Evolutionary conservation across 2,329 filamentous ascomycete genomes (phyloP).

Genomic region (Colletotrichum tofieldiae): DNA sequence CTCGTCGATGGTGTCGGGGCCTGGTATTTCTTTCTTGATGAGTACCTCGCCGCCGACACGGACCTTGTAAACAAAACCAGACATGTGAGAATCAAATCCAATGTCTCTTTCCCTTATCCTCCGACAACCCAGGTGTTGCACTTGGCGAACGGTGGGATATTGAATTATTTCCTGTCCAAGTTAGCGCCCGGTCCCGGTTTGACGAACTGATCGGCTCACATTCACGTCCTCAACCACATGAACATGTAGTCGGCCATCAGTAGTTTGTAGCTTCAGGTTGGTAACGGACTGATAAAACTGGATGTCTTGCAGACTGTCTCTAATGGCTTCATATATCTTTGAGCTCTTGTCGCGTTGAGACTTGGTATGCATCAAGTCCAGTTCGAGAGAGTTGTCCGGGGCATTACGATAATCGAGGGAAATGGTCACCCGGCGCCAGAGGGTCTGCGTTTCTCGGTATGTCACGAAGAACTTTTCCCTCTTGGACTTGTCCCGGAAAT

Average conservation of each 20-base stretch:
- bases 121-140: slow-evolving; percentile 80
- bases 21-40: slow-evolving; percentile 99
- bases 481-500: slow-evolving; percentile 93
- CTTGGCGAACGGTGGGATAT: slow-evolving; percentile 81
- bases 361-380: slow-evolving; percentile 82
- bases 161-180: slow-evolving; percentile 81
- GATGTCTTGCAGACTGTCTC: slow-evolving; percentile 92
- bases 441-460: slow-evolving; percentile 83
- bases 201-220: slow-evolving; percentile 59
- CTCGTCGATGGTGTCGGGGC: slow-evolving; percentile 94
- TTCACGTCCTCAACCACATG: slow-evolving; percentile 98
- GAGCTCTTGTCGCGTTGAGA: slow-evolving; percentile 94
- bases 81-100: slow-evolving; percentile 91
- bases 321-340: slow-evolving; percentile 94
- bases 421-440: slow-evolving; percentile 91
- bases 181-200: slow-evolving; percentile 34
- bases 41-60: slow-evolving; percentile 76
- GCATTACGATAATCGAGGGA: slow-evolving; percentile 93
- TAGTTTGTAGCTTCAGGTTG: slow-evolving; percentile 93
- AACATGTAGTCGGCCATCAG: slow-evolving; percentile 89
- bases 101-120: slow-evolving; percentile 82
- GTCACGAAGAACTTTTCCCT: slow-evolving; percentile 99
- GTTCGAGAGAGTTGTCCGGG: slow-evolving; percentile 85
- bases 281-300: slow-evolving; percentile 97
- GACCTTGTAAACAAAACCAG: slow-evolving; percentile 98